Evolutionary conservation across 2,329 filamentous ascomycete genomes (phyloP), one percentile per base, ranked within the genome.

Genomic region (Fusarium sp.): DNA sequence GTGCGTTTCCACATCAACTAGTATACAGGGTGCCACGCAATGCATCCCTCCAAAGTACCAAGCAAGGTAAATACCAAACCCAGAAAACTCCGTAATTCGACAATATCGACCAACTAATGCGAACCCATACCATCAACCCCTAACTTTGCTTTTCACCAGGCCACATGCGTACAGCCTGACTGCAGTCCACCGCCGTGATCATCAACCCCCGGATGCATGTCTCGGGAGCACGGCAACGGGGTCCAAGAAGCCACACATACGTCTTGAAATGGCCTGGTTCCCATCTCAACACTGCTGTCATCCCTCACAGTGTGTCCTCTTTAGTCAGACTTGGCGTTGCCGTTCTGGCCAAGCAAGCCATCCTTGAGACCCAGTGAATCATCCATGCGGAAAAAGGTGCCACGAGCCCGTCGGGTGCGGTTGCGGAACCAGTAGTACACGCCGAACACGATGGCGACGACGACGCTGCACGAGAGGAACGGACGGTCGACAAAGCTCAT

Each of bases 351-450:
- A 53, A 93, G 77, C 18, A 92, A 77, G 1, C 90, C 89, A 69
- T 91, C 89, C 81, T 91, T 92, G 65, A 84, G 78, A 51, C 86
- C 84, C 68, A 83, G 76, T 25, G 82, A 83, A 65, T 89, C 87
- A 49, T 90, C 87, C 2, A 91, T 79, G 57, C 85, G 84, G 78
- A 91, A 91, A 76, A 87, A 86, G 3, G 85, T 85, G 16, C 85
- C 85, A 40, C 85, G 81, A 51, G 82, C 78, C 77, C 85, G 77
- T 77, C 88, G 81, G 76, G 86, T 76, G 57, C 86, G 83, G 61
- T 86, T 83, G 40, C 86, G 83, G 76, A 85, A 81, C 82, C 84
- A 88, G 23, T 84, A 83, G 38, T 84, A 80, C 25, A 80, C 76
- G 29, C 83, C 85, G 14, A 90, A 80, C 6, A 84, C 77, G 58